A percentile compares a stretch with the other conserved stretches of the same genome.
phyloP scores from a whole-genome alignment of 371 early-diverging fungal genomes.

The Homolaphlyctis polyrhiza region DNA sequence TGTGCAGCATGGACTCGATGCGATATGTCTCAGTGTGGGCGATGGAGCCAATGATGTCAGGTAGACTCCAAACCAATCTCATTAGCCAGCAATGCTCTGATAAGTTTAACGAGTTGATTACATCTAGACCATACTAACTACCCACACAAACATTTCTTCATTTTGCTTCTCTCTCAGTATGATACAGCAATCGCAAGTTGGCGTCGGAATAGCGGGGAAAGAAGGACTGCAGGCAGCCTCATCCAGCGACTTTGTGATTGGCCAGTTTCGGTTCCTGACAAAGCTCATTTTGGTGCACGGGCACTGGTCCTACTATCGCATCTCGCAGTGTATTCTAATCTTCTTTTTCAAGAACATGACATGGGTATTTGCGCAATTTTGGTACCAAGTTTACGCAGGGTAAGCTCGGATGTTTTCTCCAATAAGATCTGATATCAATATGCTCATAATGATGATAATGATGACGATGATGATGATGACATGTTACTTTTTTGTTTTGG shows the following conservation, averaged over 20 bases:
- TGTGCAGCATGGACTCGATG: conserved; percentile 65
- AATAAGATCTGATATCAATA: conserved; percentile 1
- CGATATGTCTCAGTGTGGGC: conserved; percentile 89
- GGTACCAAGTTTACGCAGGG: conserved; percentile 43
- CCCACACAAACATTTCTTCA: too few relatives aligned
- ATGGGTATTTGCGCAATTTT: conserved; percentile 57
- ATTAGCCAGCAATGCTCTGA: not conserved
- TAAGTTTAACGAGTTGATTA: too few relatives aligned
- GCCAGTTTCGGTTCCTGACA: conserved; percentile 78
- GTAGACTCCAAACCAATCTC: not conserved
- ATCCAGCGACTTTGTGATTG: conserved; percentile 80
- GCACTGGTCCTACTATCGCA: conserved; percentile 28
- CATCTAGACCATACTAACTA: too few relatives aligned
- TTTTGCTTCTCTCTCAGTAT: conserved; percentile 20
- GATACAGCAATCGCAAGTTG: conserved; percentile 82
- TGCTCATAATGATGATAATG: not conserved
- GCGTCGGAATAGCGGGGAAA: conserved; percentile 85
- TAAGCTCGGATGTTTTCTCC: conserved; percentile 11
- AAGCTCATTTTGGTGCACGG: conserved; percentile 60
- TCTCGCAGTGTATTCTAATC: conserved; percentile 64
- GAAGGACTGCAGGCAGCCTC: conserved; percentile 84
- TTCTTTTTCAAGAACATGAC: conserved; percentile 72
- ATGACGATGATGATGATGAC: too few relatives aligned
- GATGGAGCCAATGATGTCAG: conserved; percentile 94
- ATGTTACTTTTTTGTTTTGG: not conserved